Evolutionary conservation across 2,329 filamentous ascomycete species (phyloP).

Genomic region (Pyricularia pennisetigena): DNA sequence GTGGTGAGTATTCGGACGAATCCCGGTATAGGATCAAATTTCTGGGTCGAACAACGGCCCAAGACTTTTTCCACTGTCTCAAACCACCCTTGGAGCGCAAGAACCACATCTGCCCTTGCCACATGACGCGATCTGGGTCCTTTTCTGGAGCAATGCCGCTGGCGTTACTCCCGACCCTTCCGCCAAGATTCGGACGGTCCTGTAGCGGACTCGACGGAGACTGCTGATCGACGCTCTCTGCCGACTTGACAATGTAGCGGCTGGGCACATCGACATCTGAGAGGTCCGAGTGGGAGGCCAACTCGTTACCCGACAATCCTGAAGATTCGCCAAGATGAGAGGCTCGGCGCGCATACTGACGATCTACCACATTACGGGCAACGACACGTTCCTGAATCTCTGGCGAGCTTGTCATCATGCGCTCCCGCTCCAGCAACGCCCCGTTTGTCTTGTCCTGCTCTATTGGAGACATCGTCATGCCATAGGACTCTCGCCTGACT

Average conservation of each 20-base stretch:
- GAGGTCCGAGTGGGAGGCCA: constrained; percentile 78
- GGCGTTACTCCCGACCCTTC: constrained; percentile 52
- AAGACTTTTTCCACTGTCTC: constrained; percentile 88
- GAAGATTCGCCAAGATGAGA: constrained; percentile 58
- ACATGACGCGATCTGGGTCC: constrained; percentile 82
- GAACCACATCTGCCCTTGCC: constrained; percentile 82
- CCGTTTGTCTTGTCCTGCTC: constrained; percentile 9
- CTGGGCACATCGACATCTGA: constrained; percentile 55
- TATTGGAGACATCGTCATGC: constrained; percentile 9
- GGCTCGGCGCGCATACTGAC: constrained; percentile 32
- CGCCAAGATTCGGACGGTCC: constrained; percentile 23
- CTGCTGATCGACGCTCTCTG: constrained; percentile 34
- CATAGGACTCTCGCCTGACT: constrained; percentile 36
- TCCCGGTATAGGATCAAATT: constrained; percentile 90
- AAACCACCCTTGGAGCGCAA: constrained; percentile 76
- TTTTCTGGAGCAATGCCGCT: constrained; percentile 46
- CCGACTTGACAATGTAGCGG: constrained; percentile 37
- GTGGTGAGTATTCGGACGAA: constrained; percentile 78
- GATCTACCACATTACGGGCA: constrained; percentile 10
- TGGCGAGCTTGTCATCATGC: constrained; percentile 48
- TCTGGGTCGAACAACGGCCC: constrained; percentile 80
- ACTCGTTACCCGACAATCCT: constrained; percentile 50
- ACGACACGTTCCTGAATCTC: constrained; percentile 40
- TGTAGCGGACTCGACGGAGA: constrained; percentile 19
- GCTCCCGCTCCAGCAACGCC: constrained; percentile 25